A percentile compares a stretch with the other conserved stretches of the same genome.
phyloP scores from a whole-genome alignment of 306 rosid genomes.

The Cucumis melo region DNA sequence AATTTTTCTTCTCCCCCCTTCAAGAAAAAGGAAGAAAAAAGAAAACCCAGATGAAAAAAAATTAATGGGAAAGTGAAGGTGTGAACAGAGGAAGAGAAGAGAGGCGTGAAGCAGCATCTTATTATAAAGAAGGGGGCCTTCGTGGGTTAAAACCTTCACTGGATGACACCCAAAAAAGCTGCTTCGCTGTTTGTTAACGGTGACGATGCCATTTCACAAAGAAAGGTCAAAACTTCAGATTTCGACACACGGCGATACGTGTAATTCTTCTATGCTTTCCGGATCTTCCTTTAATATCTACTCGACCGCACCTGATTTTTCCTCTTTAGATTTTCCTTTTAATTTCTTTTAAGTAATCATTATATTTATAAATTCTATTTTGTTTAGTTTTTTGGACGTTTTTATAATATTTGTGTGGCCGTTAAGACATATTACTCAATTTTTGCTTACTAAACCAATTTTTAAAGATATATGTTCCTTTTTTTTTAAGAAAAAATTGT shows the following conservation, averaged over 20 bases:
- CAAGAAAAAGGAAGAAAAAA: neutral
- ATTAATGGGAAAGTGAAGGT: neutral
- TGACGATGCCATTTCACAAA: neutral
- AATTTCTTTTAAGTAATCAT: neutral
- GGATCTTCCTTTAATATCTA: neutral
- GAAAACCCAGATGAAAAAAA: constrained; percentile 1
- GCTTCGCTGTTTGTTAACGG: constrained; percentile 7
- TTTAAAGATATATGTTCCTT: neutral
- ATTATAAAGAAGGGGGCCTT: neutral
- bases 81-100: neutral
- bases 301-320: neutral
- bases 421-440: neutral
- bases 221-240: neutral
- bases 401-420: neutral
- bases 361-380: neutral
- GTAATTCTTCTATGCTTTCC: neutral
- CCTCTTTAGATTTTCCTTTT: neutral
- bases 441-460: no score
- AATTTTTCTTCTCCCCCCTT: neutral
- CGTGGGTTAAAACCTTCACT: neutral
- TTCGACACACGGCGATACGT: neutral
- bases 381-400: neutral
- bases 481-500: neutral
- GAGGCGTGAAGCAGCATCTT: constrained; percentile 1
- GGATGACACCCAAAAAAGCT: constrained; percentile 4